These are phyloP conservation scores for Delphinella strobiligena DNA, from an alignment of 2,329 filamentous ascomycete genomes.

Conservation along the genomic window DNA sequence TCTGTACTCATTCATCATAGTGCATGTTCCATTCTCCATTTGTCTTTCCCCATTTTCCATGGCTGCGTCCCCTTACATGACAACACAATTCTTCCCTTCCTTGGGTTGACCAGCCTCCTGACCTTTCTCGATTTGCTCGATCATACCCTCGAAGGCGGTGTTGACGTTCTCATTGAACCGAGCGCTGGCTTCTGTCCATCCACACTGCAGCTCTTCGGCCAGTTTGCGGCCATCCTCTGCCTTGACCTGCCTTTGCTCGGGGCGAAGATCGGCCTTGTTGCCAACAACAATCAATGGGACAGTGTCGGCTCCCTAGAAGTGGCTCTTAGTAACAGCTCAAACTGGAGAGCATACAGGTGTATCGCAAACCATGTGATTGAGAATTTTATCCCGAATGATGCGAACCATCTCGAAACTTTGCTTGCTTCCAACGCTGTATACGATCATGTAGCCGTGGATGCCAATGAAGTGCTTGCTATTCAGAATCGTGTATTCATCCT, in stretches of 20 bases:
- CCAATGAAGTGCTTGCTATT: slow-evolving; percentile 99
- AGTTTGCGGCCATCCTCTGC: slow-evolving; percentile 75
- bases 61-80: slow-evolving; percentile 60
- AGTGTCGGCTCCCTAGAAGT: slow-evolving; percentile 68
- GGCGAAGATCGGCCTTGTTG: slow-evolving; percentile 89
- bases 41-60: no score
- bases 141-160: slow-evolving; percentile 87
- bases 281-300: slow-evolving; percentile 91
- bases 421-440: slow-evolving; percentile 91
- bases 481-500: slow-evolving; percentile 97
- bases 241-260: slow-evolving; percentile 85
- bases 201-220: slow-evolving; percentile 78
- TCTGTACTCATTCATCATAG: no score
- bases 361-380: slow-evolving; percentile 76
- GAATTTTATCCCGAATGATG: slow-evolving; percentile 91
- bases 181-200: slow-evolving; percentile 89
- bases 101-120: slow-evolving; percentile 81
- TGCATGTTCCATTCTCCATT: no score
- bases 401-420: slow-evolving; percentile 96
- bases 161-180: slow-evolving; percentile 88
- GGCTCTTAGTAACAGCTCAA: no score
- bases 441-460: slow-evolving; percentile 96
- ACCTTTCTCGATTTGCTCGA: slow-evolving; percentile 81
- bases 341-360: no score
- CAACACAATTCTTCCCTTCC: slow-evolving; percentile 63